These are phyloP conservation scores for Kazachstania bromeliacearum DNA, from an alignment of 805 yeast species.

Conservation along the genomic window DNA sequence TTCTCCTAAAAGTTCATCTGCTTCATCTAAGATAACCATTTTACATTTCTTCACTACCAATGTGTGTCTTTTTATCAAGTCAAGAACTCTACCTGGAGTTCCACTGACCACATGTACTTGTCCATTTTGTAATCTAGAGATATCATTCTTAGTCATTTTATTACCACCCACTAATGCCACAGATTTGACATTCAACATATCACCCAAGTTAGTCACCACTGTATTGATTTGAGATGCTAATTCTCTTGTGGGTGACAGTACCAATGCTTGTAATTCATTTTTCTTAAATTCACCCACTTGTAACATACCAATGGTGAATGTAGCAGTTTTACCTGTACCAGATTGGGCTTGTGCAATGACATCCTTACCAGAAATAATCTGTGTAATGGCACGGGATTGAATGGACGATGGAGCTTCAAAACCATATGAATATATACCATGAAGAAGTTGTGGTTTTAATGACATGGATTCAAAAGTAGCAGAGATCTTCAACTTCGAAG, in stretches of 20 bases:
- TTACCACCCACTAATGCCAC: slow-evolving; percentile 96
- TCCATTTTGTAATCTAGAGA: slow-evolving; percentile 52
- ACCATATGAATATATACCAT: slow-evolving; percentile 76
- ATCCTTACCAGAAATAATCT: slow-evolving; percentile 87
- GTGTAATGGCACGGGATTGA: slow-evolving; percentile 93
- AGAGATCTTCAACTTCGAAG: slow-evolving; percentile 44
- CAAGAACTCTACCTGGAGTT: slow-evolving; percentile 92
- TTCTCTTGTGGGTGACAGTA: slow-evolving; percentile 93
- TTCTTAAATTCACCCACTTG: slow-evolving; percentile 71
- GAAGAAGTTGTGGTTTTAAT: slow-evolving; percentile 50
- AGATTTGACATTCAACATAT: slow-evolving; percentile 73
- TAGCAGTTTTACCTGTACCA: slow-evolving; percentile 98
- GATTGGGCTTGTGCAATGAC: slow-evolving; percentile 97
- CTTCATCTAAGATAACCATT: slow-evolving; percentile 90
- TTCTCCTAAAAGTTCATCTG: slow-evolving; percentile 85
- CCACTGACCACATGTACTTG: slow-evolving; percentile 94
- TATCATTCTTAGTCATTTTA: slow-evolving; percentile 61
- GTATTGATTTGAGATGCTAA: slow-evolving; percentile 87
- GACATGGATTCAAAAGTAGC: slow-evolving; percentile 66
- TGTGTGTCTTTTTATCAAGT: slow-evolving; percentile 78
- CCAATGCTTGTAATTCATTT: slow-evolving; percentile 77
- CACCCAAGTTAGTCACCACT: slow-evolving; percentile 80
- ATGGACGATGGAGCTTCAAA: slow-evolving; percentile 95
- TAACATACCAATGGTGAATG: slow-evolving; percentile 90
- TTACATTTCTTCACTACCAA: slow-evolving; percentile 67